Percentiles rank a stretch among this genome's conserved stretches.
Evolutionary conservation across 164 flowering plant species (phyloP).

Genomic region (Annona cherimola): DNA sequence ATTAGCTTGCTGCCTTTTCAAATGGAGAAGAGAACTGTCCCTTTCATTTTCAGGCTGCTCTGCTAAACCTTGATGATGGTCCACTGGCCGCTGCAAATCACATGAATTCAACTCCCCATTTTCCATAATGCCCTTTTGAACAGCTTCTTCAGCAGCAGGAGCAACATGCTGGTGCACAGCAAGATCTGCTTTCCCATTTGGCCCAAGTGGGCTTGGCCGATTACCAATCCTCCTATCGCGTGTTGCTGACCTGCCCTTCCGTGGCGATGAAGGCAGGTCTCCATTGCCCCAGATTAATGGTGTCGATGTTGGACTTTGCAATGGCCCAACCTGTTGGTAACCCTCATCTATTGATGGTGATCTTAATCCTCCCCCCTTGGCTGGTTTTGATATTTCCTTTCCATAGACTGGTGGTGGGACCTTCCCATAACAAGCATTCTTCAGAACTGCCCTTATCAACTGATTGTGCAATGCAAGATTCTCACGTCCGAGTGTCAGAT

Average conservation of each 20-base stretch:
- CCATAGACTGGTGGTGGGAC: conserved; percentile 44
- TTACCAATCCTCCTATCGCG: conserved; percentile 60
- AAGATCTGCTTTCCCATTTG: conserved; percentile 58
- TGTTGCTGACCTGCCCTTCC: conserved; percentile 56
- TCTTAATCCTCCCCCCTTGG: conserved; percentile 21
- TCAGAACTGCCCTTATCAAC: conserved; percentile 70
- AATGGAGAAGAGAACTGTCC: conserved; percentile 27
- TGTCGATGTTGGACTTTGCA: conserved; percentile 25
- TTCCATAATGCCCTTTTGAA: conserved; percentile 34
- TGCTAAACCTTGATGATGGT: conserved; percentile 46
- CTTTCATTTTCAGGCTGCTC: conserved; percentile 48
- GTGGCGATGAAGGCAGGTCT: conserved; percentile 56
- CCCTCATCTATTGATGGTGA: conserved; percentile 45
- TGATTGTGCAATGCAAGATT: conserved; percentile 76
- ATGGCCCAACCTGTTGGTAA: conserved; percentile 40
- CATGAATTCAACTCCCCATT: conserved; percentile 56
- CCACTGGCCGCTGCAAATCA: conserved; percentile 56
- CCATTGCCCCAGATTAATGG: conserved; percentile 72
- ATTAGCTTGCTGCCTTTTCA: conserved; percentile 26
- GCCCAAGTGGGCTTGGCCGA: conserved; percentile 72
- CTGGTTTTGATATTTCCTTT: conserved; percentile 33
- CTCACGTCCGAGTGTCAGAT: conserved; percentile 63
- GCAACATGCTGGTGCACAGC: conserved; percentile 29
- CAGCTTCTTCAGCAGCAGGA: conserved; percentile 27
- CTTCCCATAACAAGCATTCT: conserved; percentile 67